A percentile compares a stretch with the other conserved stretches of the same genome.
Conservation (phyloP, 106 monocot species). For the Iris macrosiphon region DNA sequence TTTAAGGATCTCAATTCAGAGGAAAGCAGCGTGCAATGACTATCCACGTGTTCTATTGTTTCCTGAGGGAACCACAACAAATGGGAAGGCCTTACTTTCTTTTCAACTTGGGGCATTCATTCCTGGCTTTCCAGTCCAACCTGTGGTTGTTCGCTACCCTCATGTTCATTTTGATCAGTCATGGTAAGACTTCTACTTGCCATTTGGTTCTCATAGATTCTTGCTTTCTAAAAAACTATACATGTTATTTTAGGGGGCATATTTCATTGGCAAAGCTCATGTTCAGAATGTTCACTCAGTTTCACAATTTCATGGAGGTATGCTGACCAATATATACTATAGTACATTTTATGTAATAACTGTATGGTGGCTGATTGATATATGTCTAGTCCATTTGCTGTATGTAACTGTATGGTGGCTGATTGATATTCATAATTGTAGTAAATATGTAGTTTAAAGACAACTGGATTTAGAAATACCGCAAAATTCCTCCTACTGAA, state of each 20-base stretch:
- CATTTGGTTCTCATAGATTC: neutral
- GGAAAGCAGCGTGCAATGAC: constrained; percentile 76
- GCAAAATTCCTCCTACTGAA: too few species aligned
- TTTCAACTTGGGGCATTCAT: constrained; percentile 97
- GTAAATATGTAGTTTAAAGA: too few species aligned
- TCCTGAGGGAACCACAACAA: constrained; percentile 97
- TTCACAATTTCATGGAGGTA: constrained; percentile 99
- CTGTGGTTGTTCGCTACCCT: constrained; percentile 85
- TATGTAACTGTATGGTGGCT: too few species aligned
- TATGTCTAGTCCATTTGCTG: too few species aligned
- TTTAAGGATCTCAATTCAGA: constrained; percentile 91
- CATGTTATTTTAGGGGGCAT: constrained; percentile 57
- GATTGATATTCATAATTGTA: too few species aligned
- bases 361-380: too few species aligned
- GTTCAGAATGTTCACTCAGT: constrained; percentile 97
- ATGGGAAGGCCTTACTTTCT: constrained; percentile 79
- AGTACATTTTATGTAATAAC: neutral
- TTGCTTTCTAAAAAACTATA: neutral
- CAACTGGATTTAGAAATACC: too few species aligned
- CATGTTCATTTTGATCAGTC: constrained; percentile 97
- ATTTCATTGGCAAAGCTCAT: constrained; percentile 76
- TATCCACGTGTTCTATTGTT: constrained; percentile 85
- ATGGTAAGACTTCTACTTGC: constrained; percentile 40
- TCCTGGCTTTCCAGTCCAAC: constrained; percentile 73
- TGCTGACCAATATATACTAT: too few species aligned